Conservation (phyloP, 1,284 basidiomycete genomes). For the Trichosporon coremiiforme region DNA sequence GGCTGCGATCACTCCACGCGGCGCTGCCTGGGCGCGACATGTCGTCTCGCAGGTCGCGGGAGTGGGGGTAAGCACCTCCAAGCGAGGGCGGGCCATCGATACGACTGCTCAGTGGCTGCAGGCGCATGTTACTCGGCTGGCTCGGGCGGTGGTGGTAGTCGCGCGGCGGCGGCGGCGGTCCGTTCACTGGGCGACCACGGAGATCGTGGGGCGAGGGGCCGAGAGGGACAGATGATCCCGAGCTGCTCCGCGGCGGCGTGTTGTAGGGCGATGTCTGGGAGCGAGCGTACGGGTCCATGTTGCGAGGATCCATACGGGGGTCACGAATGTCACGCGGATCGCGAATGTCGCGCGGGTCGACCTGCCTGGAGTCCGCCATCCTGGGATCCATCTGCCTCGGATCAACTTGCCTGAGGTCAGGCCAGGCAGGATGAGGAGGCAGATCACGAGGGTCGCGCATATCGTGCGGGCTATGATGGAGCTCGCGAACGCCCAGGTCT, state of each 20-base stretch:
- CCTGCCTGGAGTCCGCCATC: neutral
- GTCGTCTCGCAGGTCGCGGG: conserved; percentile 26
- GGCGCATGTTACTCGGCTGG: conserved; percentile 21
- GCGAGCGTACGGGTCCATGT: conserved; percentile 19
- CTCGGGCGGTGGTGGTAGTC: conserved; percentile 22
- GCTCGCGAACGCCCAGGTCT: neutral
- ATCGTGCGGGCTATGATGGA: conserved; percentile 12
- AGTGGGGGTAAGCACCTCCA: conserved; percentile 23
- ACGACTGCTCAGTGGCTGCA: conserved; percentile 26
- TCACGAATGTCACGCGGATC: conserved; percentile 11
- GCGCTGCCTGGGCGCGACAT: conserved; percentile 26
- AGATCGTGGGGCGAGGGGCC: neutral
- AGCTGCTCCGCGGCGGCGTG: conserved; percentile 23
- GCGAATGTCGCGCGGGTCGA: conserved; percentile 11
- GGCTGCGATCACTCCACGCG: conserved; percentile 25
- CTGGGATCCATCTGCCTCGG: conserved; percentile 18
- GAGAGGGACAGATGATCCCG: neutral
- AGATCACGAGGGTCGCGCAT: conserved; percentile 13
- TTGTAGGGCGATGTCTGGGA: conserved; percentile 19
- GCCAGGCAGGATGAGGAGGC: neutral
- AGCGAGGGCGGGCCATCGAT: conserved; percentile 29
- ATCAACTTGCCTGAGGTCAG: conserved; percentile 2
- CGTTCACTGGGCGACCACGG: conserved; percentile 20
- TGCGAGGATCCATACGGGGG: conserved; percentile 13
- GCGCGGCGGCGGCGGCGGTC: conserved; percentile 19